Base-by-base conservation (phyloP, 371 early-diverging fungal species). In the Circinella umbellata region DNA sequence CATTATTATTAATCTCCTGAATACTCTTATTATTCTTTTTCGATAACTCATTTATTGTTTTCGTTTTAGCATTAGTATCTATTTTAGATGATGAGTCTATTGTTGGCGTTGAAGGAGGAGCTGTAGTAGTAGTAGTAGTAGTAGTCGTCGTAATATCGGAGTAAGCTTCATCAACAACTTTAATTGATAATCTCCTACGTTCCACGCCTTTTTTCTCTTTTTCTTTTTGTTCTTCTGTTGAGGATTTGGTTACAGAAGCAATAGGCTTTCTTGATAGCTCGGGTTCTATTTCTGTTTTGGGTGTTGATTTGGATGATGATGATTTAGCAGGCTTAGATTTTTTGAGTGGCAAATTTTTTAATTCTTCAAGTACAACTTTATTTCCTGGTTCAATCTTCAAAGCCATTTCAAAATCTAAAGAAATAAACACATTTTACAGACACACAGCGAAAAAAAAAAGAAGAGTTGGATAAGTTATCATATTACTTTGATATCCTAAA, bases 371-470 rank as follows among this genome's bases (percentile, higher is more conserved):
- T 39, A 93, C 76, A 10, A 88, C 64, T 48, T 83, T 82, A 75
- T 94, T 93, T 14, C 75, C 76, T 0, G 95, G 95, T 38, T 94
- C 94, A 53, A 94, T 74, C 8, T 76, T 76, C 37, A 89, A 66
- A 3, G 90, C 94, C 4, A 59, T 39, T 64, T 91, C 82, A 61
- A 94, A 80, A 71, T 94, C 95, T 84, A 64, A 34, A 34, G n/a
- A n/a, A n/a, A n/a, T n/a, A n/a, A n/a, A n/a, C n/a, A n/a, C n/a
- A n/a, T n/a, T n/a, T n/a, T n/a, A n/a, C n/a, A n/a, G n/a, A n/a
- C n/a, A n/a, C n/a, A n/a, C n/a, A n/a, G n/a, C n/a, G n/a, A n/a
- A 38, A 62, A n/a, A 13, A 51, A n/a, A 14, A 42, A 9, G 42
- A 38, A 35, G 46, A 47, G 6, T 10, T 42, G 4, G 18, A 27